Evolutionary conservation across 2,329 filamentous ascomycete genomes (phyloP), one percentile per base, ranked within the genome.

Genomic region (Xylariaceae sp.): DNA sequence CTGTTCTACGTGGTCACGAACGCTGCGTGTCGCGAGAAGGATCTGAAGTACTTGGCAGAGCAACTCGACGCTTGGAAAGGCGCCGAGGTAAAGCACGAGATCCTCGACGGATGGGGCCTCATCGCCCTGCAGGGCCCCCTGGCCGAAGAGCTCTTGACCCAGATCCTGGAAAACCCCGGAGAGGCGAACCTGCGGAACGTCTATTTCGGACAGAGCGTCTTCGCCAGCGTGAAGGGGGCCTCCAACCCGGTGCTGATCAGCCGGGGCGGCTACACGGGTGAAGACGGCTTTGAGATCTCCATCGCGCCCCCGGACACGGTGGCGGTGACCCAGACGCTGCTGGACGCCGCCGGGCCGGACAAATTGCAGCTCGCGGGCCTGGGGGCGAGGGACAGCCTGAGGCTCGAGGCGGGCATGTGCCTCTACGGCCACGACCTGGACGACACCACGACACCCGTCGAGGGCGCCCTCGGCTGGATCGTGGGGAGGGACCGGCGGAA

Each of bases 351-450:
- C 17, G 77, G 81, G 9, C 64, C 71, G 3, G 71, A 74, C 46
- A 66, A 64, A 36, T 70, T 95, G 12, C 83, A 84, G 56, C 76
- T 95, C 31, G 88, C 90, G 2, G 92, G 92, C 3, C 76, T 98
- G 0, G 92, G 89, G 8, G 88, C 92, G 2, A 79, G 92, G 48
- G 92, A 98, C 64, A 94, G 85, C 46, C 78, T 98, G 43, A 82
- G 92, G 32, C 79, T 98, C 19, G 92, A 98, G 68, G 92, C 92
- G 0, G 92, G 92, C 45, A 94, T 98, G 90, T 98, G 92, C 64
- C 75, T 98, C n/a, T 98, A 98, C 67, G 92, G 92, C n/a, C 88
- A 97, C 66, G 92, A 98, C 62, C 76, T 98, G 26, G 81, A 94
- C 60, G 90, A 95, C 59, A 62, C 64, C n/a, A 78, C 72, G 13